Base-by-base conservation (phyloP, 1,139 yeast genomes). In the Suhomyces wounanorum region DNA sequence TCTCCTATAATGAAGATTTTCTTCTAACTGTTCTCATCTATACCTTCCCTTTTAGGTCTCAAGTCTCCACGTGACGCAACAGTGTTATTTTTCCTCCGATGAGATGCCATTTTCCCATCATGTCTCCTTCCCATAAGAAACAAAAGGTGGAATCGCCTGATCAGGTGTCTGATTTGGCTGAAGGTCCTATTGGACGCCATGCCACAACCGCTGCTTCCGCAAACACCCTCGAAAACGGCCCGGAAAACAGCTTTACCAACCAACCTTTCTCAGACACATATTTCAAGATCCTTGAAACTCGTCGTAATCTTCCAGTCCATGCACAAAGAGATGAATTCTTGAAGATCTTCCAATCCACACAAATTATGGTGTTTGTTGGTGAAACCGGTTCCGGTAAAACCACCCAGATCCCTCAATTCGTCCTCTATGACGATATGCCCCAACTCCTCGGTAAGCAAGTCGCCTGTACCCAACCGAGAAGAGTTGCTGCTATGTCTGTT, bases 331-430 rank as follows among this genome's bases (percentile, higher is more conserved):
- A 84, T 48, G 96, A 92, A 70, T 95, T 94, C 65, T 77, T 94
- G 53, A 77, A 79, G 57, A 82, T 88, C 55, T 94, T 88, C 72
- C 98, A 94, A 56, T 73, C 81, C 16, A 85, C 95, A 43, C 99
- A 94, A 70, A 89, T 94, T 65, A 88, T 94, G 96, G 98, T 94
- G 44, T 91, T 94, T 70, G 98, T 94, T 42, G 99, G 99, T 75
- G 99, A 94, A 69, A 94, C 99, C 1, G 98, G 98, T 70, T 89
- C 97, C 14, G 98, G 98, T 79, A 92, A 92, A 67, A 92, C 98
- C 25, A 92, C 98, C 0, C 98, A 92, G 70, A 91, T 92, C 55
- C 97, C 98, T 3, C 98, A 92, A 69, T 92, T 91, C 73, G 97
- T 94, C 30, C 77, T 92, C 43, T 91, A 85, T 59, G 98, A 94